phyloP scores from a whole-genome alignment of 208 protist genomes.

The Wallacemonas sp. region DNA sequence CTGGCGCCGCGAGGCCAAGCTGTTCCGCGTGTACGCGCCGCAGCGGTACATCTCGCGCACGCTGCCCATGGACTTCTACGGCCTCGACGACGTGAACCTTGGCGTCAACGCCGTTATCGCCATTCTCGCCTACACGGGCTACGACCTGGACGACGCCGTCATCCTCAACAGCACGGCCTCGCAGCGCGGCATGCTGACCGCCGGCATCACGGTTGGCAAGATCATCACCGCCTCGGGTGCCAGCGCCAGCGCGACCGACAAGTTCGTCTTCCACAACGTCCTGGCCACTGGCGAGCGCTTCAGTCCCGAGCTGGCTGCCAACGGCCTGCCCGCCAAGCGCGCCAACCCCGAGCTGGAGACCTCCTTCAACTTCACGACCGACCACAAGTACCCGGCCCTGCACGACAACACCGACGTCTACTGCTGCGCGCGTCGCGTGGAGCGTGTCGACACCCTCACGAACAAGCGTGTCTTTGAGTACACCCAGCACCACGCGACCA shows the following conservation, averaged over 20 bases:
- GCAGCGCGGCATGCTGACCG: constrained; percentile 98
- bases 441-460: constrained; percentile 70
- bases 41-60: constrained; percentile 97
- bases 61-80: constrained; percentile 92
- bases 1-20: constrained; percentile 98
- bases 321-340: constrained; percentile 75
- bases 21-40: constrained; percentile 97
- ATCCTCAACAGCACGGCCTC: constrained; percentile 98
- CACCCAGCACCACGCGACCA: constrained; percentile 80
- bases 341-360: constrained; percentile 37
- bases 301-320: constrained; percentile 57
- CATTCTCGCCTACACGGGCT: constrained; percentile 99
- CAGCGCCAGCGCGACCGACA: constrained; percentile 50
- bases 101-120: constrained; percentile 99
- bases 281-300: constrained; percentile 69
- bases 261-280: constrained; percentile 88
- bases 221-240: constrained; percentile 62
- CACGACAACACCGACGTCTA: constrained; percentile 76
- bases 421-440: constrained; percentile 79
- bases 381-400: constrained; percentile 79
- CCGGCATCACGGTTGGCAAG: constrained; percentile 93
- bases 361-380: constrained; percentile 68
- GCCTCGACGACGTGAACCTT: constrained; percentile 97
- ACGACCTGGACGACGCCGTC: constrained; percentile 99
- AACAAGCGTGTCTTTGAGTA: constrained; percentile 84